Percentiles rank a stretch among this genome's conserved stretches.
Conservation (phyloP, 306 rosid genomes). For the Mimosa pudica region DNA sequence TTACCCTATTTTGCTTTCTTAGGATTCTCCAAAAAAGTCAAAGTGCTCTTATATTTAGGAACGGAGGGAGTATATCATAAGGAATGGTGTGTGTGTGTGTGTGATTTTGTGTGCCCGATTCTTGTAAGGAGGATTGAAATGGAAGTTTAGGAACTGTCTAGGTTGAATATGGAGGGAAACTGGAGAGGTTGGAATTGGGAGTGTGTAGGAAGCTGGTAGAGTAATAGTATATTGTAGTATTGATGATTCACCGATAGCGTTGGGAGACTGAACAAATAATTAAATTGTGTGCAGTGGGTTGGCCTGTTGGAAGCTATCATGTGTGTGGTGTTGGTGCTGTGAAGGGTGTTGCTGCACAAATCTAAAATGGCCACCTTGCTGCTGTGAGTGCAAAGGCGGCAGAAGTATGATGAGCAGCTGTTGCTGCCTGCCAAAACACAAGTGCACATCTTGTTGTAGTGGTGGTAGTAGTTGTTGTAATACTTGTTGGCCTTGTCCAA, state of each 20-base stretch:
- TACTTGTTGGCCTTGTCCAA: slow-evolving; percentile 34
- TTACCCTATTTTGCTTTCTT: too few relatives aligned
- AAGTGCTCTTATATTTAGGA: too few relatives aligned
- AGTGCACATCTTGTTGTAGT: slow-evolving; percentile 42
- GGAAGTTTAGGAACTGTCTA: background rate
- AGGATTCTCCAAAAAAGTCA: too few relatives aligned
- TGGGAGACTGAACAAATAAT: background rate
- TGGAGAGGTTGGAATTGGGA: background rate
- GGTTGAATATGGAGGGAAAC: background rate
- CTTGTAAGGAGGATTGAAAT: background rate
- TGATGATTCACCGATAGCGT: background rate
- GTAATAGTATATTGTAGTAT: background rate
- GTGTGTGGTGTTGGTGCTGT: slow-evolving; percentile 61
- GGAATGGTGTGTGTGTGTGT: background rate
- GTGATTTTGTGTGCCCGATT: background rate
- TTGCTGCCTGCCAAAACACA: slow-evolving; percentile 31
- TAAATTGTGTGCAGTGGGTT: slow-evolving; percentile 49
- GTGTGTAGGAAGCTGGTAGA: background rate
- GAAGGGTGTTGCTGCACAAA: slow-evolving; percentile 43
- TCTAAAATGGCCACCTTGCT: slow-evolving; percentile 47
- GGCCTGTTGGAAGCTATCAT: slow-evolving; percentile 61
- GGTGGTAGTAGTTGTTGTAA: slow-evolving; percentile 23
- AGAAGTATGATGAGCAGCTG: slow-evolving; percentile 1
- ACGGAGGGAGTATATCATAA: too few relatives aligned
- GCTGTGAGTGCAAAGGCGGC: slow-evolving; percentile 29